Base-by-base conservation (phyloP, 257 asterid genomes). In the Solanum etuberosum region DNA sequence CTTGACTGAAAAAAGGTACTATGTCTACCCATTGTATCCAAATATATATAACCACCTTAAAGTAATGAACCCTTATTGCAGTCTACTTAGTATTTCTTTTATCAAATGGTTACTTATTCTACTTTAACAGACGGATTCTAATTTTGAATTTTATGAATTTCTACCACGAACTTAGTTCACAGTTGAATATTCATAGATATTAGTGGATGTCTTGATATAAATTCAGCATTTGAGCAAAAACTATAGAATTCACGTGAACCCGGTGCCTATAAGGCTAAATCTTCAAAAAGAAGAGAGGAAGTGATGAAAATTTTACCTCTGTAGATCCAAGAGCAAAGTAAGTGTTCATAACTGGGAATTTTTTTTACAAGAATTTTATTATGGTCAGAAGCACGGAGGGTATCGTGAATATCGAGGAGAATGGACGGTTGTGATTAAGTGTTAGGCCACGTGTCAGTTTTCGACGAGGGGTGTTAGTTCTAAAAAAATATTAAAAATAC, bases 1-100 rank as follows among this genome's bases (percentile, higher is more conserved):
- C 98, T 97, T 46, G 98, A 94, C 88, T 96, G 92, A 94, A 16
- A 16, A 43, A 85, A 29, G 85, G 29, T 80, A 5, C 40, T 80
- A 78, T 78, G 40, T 8, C 5, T 43, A 27, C 65, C 84, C 25
- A 1, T 46, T 16, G 18, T 80, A 29, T 80, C 67, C 27, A 29
- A 27, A 8, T 15, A 80, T 80, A 80, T 16, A 46, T 9, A 80
- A 43, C 84, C 32, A 27, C 37, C 61, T 77, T 21, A 77, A 78
- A 43, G 83, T 80, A 27, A 46, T 27, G 84, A 27, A 80, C 35
- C 40, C 65, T 7, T 43, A 78, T 16, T 80, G 29, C 27, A 80
- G 42, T 46, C 40, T 46, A 43, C 20, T 80, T 80, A 9, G 25
- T 43, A 27, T 80, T 46, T 78, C 29, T 80, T 43, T 9, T 9